These are phyloP conservation scores for Apiotrichum gamsii DNA, from an alignment of 1,284 basidiomycete genomes.

Conservation along the genomic window DNA sequence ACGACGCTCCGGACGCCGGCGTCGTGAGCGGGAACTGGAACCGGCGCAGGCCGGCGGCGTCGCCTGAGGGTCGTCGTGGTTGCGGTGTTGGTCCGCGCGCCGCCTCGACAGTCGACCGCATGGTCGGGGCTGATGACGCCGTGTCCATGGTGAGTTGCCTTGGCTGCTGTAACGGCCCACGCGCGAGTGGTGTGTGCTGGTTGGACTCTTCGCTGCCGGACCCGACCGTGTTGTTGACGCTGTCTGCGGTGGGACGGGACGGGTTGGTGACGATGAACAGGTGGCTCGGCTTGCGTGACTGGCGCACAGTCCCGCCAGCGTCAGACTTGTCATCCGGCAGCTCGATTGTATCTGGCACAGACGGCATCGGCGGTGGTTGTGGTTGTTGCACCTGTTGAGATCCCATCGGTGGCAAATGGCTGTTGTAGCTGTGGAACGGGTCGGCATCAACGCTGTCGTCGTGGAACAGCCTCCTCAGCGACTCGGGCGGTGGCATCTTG, in stretches of 20 bases:
- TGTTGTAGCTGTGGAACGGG: constrained; percentile 29
- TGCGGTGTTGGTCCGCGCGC: constrained; percentile 4
- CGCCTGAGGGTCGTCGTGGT: constrained; percentile 25
- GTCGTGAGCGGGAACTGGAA: constrained; percentile 43
- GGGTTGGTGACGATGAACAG: constrained; percentile 21
- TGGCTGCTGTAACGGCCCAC: constrained; percentile 6
- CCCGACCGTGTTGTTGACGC: constrained; percentile 1
- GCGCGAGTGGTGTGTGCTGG: constrained; percentile 25
- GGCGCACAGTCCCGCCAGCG: constrained; percentile 10
- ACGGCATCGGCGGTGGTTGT: constrained; percentile 1
- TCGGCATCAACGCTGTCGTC: constrained; percentile 42
- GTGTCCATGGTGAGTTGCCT: constrained; percentile 30
- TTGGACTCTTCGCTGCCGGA: constrained; percentile 10
- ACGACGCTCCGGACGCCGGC: too few species aligned
- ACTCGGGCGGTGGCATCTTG: constrained; percentile 33
- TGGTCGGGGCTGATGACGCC: constrained; percentile 26
- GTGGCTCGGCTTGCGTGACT: constrained; percentile 14
- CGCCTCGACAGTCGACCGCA: constrained; percentile 6
- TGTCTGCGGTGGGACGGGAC: constrained; percentile 6
- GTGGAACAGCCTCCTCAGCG: constrained; percentile 45
- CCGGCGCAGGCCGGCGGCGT: constrained; percentile 34
- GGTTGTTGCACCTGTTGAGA: too few species aligned
- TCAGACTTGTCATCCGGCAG: constrained; percentile 1
- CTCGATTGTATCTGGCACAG: constrained; percentile 1
- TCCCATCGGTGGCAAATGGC: too few species aligned